Percentiles rank a stretch among this genome's conserved stretches.
Evolutionary conservation across 208 protist species (phyloP).

Genomic region (Acanthamoeba castellanii): DNA sequence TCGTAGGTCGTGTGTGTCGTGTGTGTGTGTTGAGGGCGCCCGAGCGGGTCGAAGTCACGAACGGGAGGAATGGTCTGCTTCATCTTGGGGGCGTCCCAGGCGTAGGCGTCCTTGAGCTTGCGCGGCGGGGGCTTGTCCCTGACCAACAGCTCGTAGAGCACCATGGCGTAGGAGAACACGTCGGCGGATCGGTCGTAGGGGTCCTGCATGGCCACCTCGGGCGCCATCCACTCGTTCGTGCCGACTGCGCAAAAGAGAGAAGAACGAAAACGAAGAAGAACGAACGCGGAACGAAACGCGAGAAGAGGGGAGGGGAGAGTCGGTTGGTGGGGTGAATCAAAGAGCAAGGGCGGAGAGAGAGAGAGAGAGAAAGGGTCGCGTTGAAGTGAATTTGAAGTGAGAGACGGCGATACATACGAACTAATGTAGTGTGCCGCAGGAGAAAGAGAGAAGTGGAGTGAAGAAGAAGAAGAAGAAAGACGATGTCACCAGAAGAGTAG

Average conservation of each 20-base stretch:
- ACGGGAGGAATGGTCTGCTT: constrained; percentile 39
- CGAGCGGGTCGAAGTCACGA: too few species aligned
- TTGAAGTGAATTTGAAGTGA: not conserved
- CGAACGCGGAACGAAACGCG: too few species aligned
- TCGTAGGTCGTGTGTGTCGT: not conserved
- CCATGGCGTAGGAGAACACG: constrained; percentile 71
- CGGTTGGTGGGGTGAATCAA: not conserved
- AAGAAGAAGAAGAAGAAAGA: not conserved
- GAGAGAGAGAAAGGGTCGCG: not conserved
- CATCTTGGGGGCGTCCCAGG: constrained; percentile 39
- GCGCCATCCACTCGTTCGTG: constrained; percentile 75
- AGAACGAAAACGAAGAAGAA: not conserved
- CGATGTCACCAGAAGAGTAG: not conserved
- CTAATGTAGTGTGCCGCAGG: not conserved
- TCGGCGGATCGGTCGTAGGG: constrained; percentile 62
- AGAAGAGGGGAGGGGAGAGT: not conserved
- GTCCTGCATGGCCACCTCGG: constrained; percentile 63
- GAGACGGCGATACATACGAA: not conserved
- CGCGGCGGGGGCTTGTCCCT: constrained; percentile 45
- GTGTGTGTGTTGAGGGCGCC: not conserved
- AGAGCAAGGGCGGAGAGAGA: not conserved
- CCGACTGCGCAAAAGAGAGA: not conserved
- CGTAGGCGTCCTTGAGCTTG: constrained; percentile 69
- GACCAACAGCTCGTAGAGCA: constrained; percentile 57
- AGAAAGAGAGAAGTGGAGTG: constrained; percentile 6